phyloP scores from a whole-genome alignment of 2,329 filamentous ascomycete genomes.

The Colletotrichum salicis region DNA sequence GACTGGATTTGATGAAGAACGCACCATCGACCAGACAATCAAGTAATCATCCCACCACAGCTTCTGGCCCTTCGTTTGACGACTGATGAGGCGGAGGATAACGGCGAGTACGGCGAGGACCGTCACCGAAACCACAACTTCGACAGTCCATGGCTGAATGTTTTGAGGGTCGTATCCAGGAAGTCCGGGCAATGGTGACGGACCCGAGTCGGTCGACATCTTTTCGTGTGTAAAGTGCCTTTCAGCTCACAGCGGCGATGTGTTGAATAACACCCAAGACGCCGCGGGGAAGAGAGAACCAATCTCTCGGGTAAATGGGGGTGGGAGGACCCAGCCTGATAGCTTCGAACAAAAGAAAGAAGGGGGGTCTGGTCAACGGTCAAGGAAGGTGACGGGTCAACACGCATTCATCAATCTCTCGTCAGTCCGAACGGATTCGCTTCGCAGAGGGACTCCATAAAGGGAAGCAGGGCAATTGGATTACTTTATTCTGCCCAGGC shows the following conservation, averaged over 20 bases:
- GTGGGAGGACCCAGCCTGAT: constrained; percentile 21
- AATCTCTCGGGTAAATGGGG: background rate
- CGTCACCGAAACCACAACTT: constrained; percentile 54
- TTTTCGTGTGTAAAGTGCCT: background rate
- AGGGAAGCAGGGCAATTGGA: background rate
- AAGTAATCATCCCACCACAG: constrained; percentile 64
- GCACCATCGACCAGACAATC: constrained; percentile 60
- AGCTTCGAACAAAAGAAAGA: background rate
- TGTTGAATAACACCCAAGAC: background rate
- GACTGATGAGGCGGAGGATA: constrained; percentile 52
- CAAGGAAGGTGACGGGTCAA: background rate
- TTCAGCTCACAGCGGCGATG: background rate
- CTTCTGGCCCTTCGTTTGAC: constrained; percentile 53
- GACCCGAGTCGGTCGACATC: constrained; percentile 23
- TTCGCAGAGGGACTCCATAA: background rate
- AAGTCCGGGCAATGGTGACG: constrained; percentile 40
- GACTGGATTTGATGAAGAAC: background rate
- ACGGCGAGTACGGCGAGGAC: constrained; percentile 52
- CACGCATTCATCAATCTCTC: background rate
- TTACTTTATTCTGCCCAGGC: constrained; percentile 22
- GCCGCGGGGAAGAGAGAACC: constrained; percentile 2
- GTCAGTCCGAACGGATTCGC: background rate
- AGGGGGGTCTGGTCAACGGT: background rate
- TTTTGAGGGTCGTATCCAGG: constrained; percentile 47
- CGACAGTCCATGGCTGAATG: constrained; percentile 55